Evolutionary conservation across 257 asterid species (phyloP).

Genomic region (Echites panduratus): DNA sequence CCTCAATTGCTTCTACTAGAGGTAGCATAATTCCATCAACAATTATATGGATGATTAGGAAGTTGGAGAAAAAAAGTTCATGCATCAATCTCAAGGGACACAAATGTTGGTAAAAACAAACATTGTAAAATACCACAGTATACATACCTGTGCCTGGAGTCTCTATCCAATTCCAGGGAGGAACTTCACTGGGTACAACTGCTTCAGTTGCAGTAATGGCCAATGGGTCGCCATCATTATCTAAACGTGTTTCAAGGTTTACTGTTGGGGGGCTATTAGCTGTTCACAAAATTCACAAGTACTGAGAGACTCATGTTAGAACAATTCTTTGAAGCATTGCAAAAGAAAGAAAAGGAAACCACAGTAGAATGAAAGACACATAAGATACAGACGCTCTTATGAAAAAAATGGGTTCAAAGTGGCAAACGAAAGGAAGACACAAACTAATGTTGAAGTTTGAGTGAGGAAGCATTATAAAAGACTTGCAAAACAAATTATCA

Average conservation of each 20-base stretch:
- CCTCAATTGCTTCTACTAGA: too few relatives aligned
- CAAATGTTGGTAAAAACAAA: conserved; percentile 5
- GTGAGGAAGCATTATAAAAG: not conserved
- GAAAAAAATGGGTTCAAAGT: not conserved
- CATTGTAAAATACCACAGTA: not conserved
- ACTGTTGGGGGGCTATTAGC: conserved; percentile 69
- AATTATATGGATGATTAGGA: not conserved
- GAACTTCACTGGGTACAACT: conserved; percentile 68
- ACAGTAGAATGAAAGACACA: not conserved
- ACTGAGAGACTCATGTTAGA: not conserved
- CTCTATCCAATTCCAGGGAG: conserved; percentile 98
- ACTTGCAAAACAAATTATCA: conserved; percentile 11
- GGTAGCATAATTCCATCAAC: not conserved
- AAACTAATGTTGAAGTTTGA: not conserved
- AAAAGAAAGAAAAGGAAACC: not conserved
- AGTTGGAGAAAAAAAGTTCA: not conserved
- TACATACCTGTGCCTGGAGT: conserved; percentile 18
- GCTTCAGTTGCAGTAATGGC: conserved; percentile 82
- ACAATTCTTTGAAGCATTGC: not conserved
- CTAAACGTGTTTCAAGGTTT: conserved; percentile 65
- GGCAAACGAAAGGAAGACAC: not conserved
- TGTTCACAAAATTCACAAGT: conserved; percentile 25
- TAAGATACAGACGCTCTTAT: not conserved
- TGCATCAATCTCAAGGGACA: not conserved
- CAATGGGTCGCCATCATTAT: conserved; percentile 90